phyloP scores from a whole-genome alignment of 2,329 filamentous ascomycete genomes.

The Hymenoscyphus linearis region DNA sequence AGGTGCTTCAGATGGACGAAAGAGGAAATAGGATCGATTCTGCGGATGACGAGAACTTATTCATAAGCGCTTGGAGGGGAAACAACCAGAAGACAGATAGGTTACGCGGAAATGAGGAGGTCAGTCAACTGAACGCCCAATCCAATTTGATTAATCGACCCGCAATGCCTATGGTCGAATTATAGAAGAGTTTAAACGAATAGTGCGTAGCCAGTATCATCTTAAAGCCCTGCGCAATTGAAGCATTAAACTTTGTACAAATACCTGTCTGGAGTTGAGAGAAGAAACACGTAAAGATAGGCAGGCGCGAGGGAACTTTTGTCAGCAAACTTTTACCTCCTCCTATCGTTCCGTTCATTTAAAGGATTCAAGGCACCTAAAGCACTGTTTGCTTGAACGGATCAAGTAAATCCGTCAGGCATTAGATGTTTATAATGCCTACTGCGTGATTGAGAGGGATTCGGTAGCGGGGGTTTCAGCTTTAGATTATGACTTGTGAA shows the following conservation, averaged over 20 bases:
- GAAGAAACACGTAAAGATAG: background rate
- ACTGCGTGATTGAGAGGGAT: background rate
- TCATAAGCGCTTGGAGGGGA: background rate
- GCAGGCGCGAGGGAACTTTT: background rate
- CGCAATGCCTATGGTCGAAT: background rate
- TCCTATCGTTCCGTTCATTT: background rate
- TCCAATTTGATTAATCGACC: background rate
- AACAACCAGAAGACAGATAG: background rate
- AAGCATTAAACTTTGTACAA: background rate
- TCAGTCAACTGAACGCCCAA: background rate
- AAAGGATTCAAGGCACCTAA: background rate
- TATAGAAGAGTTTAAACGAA: background rate
- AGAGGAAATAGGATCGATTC: background rate
- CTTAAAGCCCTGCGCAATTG: background rate
- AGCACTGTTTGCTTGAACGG: background rate
- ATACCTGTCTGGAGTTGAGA: background rate
- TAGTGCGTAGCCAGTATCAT: background rate
- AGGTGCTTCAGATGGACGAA: background rate
- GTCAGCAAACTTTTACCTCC: background rate
- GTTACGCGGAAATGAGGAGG: background rate
- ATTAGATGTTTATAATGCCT: background rate
- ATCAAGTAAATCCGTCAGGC: background rate
- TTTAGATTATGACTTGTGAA: background rate
- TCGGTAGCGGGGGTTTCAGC: background rate
- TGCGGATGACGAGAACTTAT: background rate